Base-by-base conservation (phyloP, 2,329 filamentous ascomycete genomes). In the Pyrenochaeta sp. region DNA sequence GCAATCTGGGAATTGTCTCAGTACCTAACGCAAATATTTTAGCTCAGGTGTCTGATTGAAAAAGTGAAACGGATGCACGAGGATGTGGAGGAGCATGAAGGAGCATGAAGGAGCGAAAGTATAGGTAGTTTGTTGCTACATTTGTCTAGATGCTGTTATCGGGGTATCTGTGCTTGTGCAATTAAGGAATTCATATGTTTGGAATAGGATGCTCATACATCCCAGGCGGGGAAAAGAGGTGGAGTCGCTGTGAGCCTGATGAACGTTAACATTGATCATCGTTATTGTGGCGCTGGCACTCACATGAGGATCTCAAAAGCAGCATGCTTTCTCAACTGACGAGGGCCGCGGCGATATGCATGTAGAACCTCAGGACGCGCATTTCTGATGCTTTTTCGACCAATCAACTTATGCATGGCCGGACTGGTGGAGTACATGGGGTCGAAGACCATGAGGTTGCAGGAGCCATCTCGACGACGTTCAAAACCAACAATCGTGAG, bases 401-500 rank as follows among this genome's bases (percentile, higher is more conserved):
- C 30, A 81, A 75, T 19, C 51, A 90, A 71, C 39, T 81, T 81
- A 50, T 76, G 78, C 60, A 95, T 80, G 13, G 78, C 79, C 2
- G 78, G 76, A 1, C 86, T 82, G 31, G 91, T 87, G 41, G 81
- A 84, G 67, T 89, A 90, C 74, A 88, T 88, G 1, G 93, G 91
- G 65, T 97, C 92, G 65, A 96, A 96, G 9, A 96, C 88, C 0
- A 97, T 76, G 13, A 97, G 75, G 55, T 89, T 88, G 37, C 79
- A 74, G 13, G 77, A 75, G 18, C 88, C 88, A 46, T 87, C 79
- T 22, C 72, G 76, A 19, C 80, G 81, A 53, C 81, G 83, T 70
- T 96, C 91, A 18, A 96, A 79, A 0, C 93, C 93, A 41, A 97
- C 78, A 37, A 97, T 90, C 1, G 90, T 96, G 76, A 96, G 79